Percentiles rank a stretch among this genome's conserved stretches.
phyloP scores from a whole-genome alignment of 176 grass and related monocot species.

The Dactylis glomerata region DNA sequence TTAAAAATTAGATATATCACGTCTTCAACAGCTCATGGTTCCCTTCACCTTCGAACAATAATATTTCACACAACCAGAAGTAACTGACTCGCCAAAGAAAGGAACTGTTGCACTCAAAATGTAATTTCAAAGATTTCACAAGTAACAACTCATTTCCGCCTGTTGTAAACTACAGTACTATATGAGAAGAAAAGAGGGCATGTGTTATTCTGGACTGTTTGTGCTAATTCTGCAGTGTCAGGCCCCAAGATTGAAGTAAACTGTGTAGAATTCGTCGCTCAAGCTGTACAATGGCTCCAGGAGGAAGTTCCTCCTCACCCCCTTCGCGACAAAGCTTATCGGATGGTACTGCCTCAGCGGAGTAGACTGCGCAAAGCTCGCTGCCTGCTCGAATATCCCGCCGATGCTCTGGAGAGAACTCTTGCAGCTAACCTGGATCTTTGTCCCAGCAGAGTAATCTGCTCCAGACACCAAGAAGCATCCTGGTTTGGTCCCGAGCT shows the following conservation, averaged over 20 bases:
- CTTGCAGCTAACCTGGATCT: constrained; percentile 49
- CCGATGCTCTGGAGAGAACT: constrained; percentile 36
- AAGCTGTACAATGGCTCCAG: constrained; percentile 76
- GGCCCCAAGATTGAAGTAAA: constrained; percentile 79
- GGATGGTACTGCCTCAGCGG: constrained; percentile 65
- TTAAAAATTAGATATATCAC: neutral
- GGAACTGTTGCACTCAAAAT: neutral
- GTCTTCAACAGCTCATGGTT: neutral
- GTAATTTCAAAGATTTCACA: constrained; percentile 12
- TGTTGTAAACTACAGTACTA: constrained; percentile 23
- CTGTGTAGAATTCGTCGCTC: constrained; percentile 74
- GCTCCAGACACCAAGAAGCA: constrained; percentile 44
- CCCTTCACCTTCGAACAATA: neutral
- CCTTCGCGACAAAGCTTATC: constrained; percentile 71
- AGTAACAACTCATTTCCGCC: neutral
- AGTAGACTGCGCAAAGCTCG: constrained; percentile 45
- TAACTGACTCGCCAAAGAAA: neutral
- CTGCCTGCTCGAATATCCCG: constrained; percentile 49
- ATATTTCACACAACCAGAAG: neutral
- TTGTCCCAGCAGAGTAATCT: constrained; percentile 22
- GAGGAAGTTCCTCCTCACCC: constrained; percentile 62
- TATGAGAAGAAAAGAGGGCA: neutral
- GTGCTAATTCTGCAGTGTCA: constrained; percentile 24
- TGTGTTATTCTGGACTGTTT: constrained; percentile 30
- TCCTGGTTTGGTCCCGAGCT: constrained; percentile 38